phyloP scores from a whole-genome alignment of 73 alveolate species.

The Blepharisma stoltei region DNA sequence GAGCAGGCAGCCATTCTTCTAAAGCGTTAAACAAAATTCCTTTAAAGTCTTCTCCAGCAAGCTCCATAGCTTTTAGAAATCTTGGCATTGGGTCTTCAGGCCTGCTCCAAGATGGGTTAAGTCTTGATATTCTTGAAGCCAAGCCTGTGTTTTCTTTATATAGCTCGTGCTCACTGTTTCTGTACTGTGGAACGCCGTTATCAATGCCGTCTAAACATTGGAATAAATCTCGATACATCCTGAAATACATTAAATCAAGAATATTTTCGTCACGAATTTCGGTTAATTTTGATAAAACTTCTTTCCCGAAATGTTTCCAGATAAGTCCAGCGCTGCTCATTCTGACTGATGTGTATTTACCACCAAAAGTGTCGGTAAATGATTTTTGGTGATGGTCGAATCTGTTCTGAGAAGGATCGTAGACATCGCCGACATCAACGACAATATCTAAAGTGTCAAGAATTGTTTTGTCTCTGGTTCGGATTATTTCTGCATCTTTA shows the following conservation, averaged over 20 bases:
- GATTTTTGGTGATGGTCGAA: slow-evolving; percentile 87
- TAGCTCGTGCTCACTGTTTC: slow-evolving; percentile 41
- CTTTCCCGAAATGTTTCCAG: slow-evolving; percentile 82
- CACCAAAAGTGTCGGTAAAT: slow-evolving; percentile 57
- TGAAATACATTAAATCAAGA: slow-evolving; percentile 37
- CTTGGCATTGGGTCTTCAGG: slow-evolving; percentile 49
- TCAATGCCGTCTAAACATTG: slow-evolving; percentile 78
- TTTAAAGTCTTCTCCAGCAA: slow-evolving; percentile 70
- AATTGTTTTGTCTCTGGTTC: slow-evolving; percentile 80
- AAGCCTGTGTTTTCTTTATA: slow-evolving; percentile 54
- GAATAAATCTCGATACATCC: slow-evolving; percentile 57
- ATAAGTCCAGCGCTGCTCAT: slow-evolving; percentile 83
- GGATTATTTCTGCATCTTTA: slow-evolving; percentile 51
- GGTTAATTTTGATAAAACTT: slow-evolving; percentile 52
- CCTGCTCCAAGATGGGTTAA: slow-evolving; percentile 81
- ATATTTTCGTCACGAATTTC: slow-evolving; percentile 35
- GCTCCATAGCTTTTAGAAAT: slow-evolving; percentile 71
- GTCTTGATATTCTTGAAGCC: slow-evolving; percentile 56
- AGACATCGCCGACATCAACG: slow-evolving; percentile 83
- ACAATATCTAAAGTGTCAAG: slow-evolving; percentile 67
- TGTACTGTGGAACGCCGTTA: slow-evolving; percentile 67
- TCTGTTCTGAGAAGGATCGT: slow-evolving; percentile 57
- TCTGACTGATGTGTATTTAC: slow-evolving; percentile 42
- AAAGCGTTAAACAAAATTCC: slow-evolving; percentile 42
- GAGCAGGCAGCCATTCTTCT: slow-evolving; percentile 68